These are phyloP conservation scores for Tylopilus sp. DNA, from an alignment of 1,284 basidiomycete genomes.

Conservation along the genomic window DNA sequence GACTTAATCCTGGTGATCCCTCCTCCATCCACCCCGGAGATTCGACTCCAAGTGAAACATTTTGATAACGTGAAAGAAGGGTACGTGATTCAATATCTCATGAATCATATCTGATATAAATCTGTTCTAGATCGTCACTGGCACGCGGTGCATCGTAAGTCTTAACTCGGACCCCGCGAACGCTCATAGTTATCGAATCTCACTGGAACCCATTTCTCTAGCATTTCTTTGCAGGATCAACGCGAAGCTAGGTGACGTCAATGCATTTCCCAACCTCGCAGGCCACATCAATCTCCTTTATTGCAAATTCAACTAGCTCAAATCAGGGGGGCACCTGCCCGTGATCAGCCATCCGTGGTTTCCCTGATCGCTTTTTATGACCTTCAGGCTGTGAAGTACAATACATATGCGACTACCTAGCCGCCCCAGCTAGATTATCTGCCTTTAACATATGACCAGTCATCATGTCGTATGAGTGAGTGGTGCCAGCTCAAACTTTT, in stretches of 20 bases:
- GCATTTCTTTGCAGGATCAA: slow-evolving; percentile 36
- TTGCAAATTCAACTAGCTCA: slow-evolving; percentile 2
- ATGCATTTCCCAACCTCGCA: slow-evolving; percentile 31
- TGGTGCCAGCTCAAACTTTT: slow-evolving; percentile 17
- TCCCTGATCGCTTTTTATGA: slow-evolving; percentile 52
- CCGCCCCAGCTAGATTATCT: slow-evolving; percentile 39
- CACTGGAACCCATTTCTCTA: background rate
- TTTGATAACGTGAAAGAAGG: slow-evolving; percentile 38
- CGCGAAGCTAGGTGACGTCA: slow-evolving; percentile 45
- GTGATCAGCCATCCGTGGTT: slow-evolving; percentile 52
- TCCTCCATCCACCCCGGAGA: slow-evolving; percentile 41
- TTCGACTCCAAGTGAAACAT: slow-evolving; percentile 38
- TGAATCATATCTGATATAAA: background rate
- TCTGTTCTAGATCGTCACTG: too few species aligned
- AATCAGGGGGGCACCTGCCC: slow-evolving; percentile 40
- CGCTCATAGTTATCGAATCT: background rate
- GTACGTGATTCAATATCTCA: slow-evolving; percentile 25
- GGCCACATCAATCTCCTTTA: background rate
- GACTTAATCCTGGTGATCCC: slow-evolving; percentile 44
- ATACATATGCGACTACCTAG: slow-evolving; percentile 44
- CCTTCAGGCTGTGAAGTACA: slow-evolving; percentile 31
- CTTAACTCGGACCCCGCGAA: background rate
- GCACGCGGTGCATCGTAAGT: slow-evolving; percentile 53
- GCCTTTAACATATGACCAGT: slow-evolving; percentile 15
- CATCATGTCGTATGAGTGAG: slow-evolving; percentile 50